Evolutionary conservation across 2,329 filamentous ascomycete species (phyloP), one percentile per base, ranked within the genome.

Genomic region (Cordyceps tenuipes): DNA sequence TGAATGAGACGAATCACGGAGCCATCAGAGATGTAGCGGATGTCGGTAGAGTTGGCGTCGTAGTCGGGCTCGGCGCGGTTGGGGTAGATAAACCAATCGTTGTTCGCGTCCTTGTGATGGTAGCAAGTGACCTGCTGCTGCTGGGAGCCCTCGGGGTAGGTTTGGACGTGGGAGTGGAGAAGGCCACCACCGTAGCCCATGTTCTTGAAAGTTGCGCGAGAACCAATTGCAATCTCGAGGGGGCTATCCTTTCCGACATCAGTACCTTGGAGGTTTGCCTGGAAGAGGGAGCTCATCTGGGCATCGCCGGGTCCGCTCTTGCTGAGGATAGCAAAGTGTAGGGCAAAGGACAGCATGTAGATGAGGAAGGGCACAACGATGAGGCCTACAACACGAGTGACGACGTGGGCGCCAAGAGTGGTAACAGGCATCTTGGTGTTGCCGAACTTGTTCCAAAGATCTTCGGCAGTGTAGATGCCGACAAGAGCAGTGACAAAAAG

Each of bases 251-350:
- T 91, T 70, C 93, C 93, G 63, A 99, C 93, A 65, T 95, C 89
- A 12, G 93, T 97, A 29, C 94, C 94, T 68, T 85, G 87, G 43
- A 99, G 82, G 71, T 99, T 99, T 52, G 95, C 94, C 74, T 99
- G 94, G 83, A 99, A 99, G 55, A 99, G 84, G 29, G 94, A 99
- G 77, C 92, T 97, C 94, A 99, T 99, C 76, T 99, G 94, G n/a
- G 94, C 94, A 77, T 99, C 94, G 59, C 94, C 94, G 8, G 95
- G 94, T 21, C 94, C 94, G 68, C 88, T 93, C 76, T 91, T 93
- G 74, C 95, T 90, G 61, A 99, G 83, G 64, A 99, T 90, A 63
- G 91, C 82, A 74, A 99, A 99, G 76, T 99, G 94, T 58, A 96
- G 76, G 67, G 89, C 95, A 74, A 99, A 99, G 48, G 91, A 96